Percentiles rank a stretch among this genome's conserved stretches.
Conservation (phyloP, 805 yeast species). For the Wickerhamomyces ciferrii region DNA sequence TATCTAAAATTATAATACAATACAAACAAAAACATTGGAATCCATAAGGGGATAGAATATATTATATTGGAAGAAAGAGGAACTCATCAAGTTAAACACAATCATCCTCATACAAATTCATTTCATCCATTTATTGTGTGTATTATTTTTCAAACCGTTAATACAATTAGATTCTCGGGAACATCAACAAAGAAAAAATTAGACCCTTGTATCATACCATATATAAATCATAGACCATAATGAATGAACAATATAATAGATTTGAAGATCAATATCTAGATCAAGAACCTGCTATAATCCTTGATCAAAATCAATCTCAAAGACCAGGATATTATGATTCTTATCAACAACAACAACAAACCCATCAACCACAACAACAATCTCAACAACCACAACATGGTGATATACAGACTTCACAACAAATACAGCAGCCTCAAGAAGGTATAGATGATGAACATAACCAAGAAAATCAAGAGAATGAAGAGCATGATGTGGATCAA, state of each 20-base stretch:
- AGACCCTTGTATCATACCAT: not conserved
- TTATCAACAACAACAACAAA: constrained; percentile 3
- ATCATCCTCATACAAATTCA: too few species aligned
- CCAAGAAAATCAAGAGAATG: not conserved
- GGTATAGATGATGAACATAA: constrained; percentile 1
- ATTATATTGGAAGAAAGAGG: too few species aligned
- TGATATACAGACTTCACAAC: constrained; percentile 2
- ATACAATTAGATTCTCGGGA: too few species aligned
- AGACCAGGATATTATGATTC: not conserved
- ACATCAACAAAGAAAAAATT: too few species aligned
- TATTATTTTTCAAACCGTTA: too few species aligned
- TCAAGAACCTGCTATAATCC: constrained; percentile 16
- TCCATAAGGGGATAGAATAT: too few species aligned
- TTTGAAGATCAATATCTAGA: constrained; percentile 13
- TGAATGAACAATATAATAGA: constrained; percentile 9
- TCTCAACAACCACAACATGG: constrained; percentile 4
- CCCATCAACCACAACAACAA: constrained; percentile 4
- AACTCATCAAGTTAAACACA: too few species aligned
- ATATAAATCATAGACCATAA: not conserved
- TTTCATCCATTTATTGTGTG: too few species aligned
- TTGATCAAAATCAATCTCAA: constrained; percentile 8
- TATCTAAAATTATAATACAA: too few species aligned
- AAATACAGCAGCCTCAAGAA: not conserved
- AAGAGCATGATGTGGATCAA: constrained; percentile 4
- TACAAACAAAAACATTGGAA: too few species aligned